Conservation (phyloP, 2,329 filamentous ascomycete species). For the Exserohilum rostratum region DNA sequence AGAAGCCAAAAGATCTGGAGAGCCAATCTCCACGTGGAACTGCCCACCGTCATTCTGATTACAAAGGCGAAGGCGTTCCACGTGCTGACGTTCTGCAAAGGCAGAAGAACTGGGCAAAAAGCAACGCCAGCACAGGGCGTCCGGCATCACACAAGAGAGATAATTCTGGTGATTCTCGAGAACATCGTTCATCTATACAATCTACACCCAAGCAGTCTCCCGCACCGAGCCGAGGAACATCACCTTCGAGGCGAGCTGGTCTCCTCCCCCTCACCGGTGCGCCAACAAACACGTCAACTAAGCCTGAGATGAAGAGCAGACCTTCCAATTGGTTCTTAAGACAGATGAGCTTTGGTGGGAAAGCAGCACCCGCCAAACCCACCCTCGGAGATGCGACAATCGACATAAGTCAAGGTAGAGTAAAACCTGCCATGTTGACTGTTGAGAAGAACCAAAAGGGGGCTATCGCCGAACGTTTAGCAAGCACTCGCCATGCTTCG, state of each 20-base stretch:
- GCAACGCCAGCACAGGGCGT: constrained; percentile 16
- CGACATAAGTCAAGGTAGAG: constrained; percentile 40
- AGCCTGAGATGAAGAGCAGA: constrained; percentile 23
- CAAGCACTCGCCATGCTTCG: constrained; percentile 39
- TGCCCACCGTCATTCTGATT: constrained; percentile 15
- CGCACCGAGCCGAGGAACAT: constrained; percentile 36
- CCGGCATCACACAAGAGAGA: constrained; percentile 28
- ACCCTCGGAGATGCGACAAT: constrained; percentile 40
- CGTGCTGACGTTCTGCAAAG: constrained; percentile 42
- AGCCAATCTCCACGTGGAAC: constrained; percentile 30
- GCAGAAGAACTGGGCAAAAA: constrained; percentile 27
- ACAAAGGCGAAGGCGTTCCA: constrained; percentile 23
- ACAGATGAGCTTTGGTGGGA: constrained; percentile 50
- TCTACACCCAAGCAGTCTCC: constrained; percentile 36
- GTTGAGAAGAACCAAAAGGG: constrained; percentile 46
- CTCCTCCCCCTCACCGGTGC: constrained; percentile 19
- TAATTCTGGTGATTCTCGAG: constrained; percentile 34
- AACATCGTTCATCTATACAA: constrained; percentile 22
- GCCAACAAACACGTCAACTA: constrained; percentile 8
- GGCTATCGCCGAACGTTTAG: constrained; percentile 45
- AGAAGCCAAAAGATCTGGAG: constrained; percentile 25
- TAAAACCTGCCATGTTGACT: constrained; percentile 43
- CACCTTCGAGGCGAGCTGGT: constrained; percentile 34
- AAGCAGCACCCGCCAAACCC: constrained; percentile 34
- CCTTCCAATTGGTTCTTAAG: constrained; percentile 45